Evolutionary conservation across 2,329 filamentous ascomycete genomes (phyloP), one percentile per base, ranked within the genome.

Genomic region (Sarocladiaceae sp.): DNA sequence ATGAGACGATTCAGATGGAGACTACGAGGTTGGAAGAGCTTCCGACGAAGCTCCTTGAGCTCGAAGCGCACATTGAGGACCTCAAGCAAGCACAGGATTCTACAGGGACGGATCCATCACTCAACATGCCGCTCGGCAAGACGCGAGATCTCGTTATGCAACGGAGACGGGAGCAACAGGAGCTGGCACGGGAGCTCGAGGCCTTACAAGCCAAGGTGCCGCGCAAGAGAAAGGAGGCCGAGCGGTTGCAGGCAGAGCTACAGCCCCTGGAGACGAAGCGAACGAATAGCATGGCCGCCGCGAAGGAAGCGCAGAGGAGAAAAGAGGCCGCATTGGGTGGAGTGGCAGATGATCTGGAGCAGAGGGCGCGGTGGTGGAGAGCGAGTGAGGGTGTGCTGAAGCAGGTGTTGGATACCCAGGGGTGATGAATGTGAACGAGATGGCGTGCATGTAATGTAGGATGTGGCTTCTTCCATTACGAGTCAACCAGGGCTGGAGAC

Each of bases 341-440:
- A 5, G 80, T 83, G 37, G 81, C 82, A 15, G 87, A 90, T 60
- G 87, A 92, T 60, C 66, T 91, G 28, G 88, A 92, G 65, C 85
- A 88, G 66, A 78, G 83, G 59, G 88, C 86, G 5, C 75, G 87
- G 58, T 93, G 88, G 88, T 83, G 84, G 69, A 79, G 82, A 58
- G 84, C 84, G 17, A 83, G 82, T n/a, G 87, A 90, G 62, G 70
- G 72, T 8, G 78, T 75, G 12, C 65, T 91, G 65, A 82, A 72
- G 62, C 75, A 79, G 54, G 82, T 88, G 69, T 63, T 90, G 58
- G 82, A 84, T 57, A 71, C 83, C 15, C 67, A 78, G 59, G 66
- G 63, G 37, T 72, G 60, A 64, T n/a, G 35, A 4, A 3, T 13
- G n/a, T 28, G 23, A 25, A 17, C 6, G 20, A 36, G 20, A 26